Base-by-base conservation (phyloP, 805 yeast genomes). In the Candida gorgasii region DNA sequence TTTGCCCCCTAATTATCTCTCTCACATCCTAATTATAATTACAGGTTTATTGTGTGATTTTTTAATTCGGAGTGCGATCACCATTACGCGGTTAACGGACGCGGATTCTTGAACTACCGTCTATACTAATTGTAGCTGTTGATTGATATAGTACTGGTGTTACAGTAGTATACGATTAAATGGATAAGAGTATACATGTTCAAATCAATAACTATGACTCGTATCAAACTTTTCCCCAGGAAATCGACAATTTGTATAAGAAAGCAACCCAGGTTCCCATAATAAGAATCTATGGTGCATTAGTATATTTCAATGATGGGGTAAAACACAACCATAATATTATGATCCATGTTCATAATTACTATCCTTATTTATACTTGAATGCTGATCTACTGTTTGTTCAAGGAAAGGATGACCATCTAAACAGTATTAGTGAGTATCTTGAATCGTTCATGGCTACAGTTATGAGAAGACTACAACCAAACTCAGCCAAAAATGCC, bases 311-410 rank as follows among this genome's bases (percentile, higher is more conserved):
- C 20, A 72, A 74, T 8, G 30, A 44, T 3, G 17, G 26, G 51
- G 77, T 29, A 20, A 44, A 47, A 22, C 17, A 28, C 7, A 34
- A 44, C 24, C 63, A 54, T 49, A 62, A 63, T 45, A 49, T 61
- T 1, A 42, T 70, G 11, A 76, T 85, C 1, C 97, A 93, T 59
- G 66, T 93, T 8, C 98, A 90, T 64, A 90, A 92, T 29, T 78
- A 78, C 14, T 87, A 74, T 49, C 99, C 98, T 0, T 93, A 92
- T 55, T 50, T 92, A 1, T 89, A 75, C 55, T 68, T 90, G 2
- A 79, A 78, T 26, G 83, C 83, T 54, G 69, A 67, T 32, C 84
- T 81, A 8, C 47, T 63, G 34, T 45, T 35, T 26, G 24, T 35
- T 2, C 38, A 42, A 17, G 8, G 36, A 13, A 8, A 20, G 2